Evolutionary conservation across 31 red algal genomes (phyloP).

Genomic region (Bonnemaisonia californica): DNA sequence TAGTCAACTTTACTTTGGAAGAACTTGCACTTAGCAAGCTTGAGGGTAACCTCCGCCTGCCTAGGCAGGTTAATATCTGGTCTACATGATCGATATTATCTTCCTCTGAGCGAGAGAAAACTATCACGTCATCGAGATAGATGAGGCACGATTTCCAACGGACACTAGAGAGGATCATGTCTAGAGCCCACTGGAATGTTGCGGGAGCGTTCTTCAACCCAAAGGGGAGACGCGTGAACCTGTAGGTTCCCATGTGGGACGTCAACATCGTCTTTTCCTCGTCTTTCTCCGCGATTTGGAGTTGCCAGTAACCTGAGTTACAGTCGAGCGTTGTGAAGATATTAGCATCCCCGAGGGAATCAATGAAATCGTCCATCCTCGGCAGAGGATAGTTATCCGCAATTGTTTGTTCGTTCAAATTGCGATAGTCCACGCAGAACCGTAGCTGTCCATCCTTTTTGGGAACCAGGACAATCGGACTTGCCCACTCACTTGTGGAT

Average conservation of each 20-base stretch:
- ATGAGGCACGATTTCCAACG: slow-evolving; percentile 29
- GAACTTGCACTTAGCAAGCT: neutral
- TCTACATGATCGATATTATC: slow-evolving; percentile 34
- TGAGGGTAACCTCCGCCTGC: neutral
- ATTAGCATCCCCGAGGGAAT: slow-evolving; percentile 41
- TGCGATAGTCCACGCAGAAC: slow-evolving; percentile 65
- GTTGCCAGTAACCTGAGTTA: slow-evolving; percentile 54
- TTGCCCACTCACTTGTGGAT: slow-evolving; percentile 25
- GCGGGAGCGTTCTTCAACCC: slow-evolving; percentile 47
- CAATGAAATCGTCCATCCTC: slow-evolving; percentile 57
- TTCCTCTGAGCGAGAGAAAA: slow-evolving; percentile 18
- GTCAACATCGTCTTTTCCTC: slow-evolving; percentile 43
- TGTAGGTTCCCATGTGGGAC: slow-evolving; percentile 36
- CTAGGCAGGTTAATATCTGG: neutral
- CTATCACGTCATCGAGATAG: slow-evolving; percentile 59
- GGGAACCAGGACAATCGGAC: slow-evolving; percentile 45
- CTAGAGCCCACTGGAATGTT: slow-evolving; percentile 42
- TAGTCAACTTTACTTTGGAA: neutral
- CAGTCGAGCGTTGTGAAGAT: slow-evolving; percentile 47
- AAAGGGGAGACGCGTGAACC: slow-evolving; percentile 55
- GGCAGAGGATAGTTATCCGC: slow-evolving; percentile 45
- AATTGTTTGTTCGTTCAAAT: slow-evolving; percentile 38
- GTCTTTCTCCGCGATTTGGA: slow-evolving; percentile 18
- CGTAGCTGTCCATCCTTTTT: slow-evolving; percentile 37
- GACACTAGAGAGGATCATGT: slow-evolving; percentile 30